Conservation (phyloP, 805 yeast genomes). For the Teunomyces pallodes region DNA sequence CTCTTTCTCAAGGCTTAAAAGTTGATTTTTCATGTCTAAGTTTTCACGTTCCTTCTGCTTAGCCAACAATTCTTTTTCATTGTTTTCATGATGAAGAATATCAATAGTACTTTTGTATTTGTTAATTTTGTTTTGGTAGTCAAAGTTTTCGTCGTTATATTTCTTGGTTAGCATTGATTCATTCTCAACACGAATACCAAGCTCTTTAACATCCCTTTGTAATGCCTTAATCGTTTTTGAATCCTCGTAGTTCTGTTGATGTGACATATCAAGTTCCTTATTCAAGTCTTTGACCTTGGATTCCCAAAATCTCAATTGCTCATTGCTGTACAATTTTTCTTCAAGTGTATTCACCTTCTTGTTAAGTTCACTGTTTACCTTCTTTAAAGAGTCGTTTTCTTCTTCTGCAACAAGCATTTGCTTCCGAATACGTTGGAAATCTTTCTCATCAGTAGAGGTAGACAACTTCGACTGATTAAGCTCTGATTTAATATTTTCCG, state of each 20-base stretch:
- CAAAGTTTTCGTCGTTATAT: conserved; percentile 59
- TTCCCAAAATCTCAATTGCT: conserved; percentile 62
- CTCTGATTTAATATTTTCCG: conserved; percentile 33
- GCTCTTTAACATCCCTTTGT: conserved; percentile 53
- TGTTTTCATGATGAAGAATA: conserved; percentile 36
- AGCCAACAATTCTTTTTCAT: conserved; percentile 43
- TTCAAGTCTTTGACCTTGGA: conserved; percentile 54
- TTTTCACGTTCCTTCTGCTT: conserved; percentile 56
- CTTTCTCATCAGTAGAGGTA: conserved; percentile 28
- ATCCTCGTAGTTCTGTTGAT: conserved; percentile 49
- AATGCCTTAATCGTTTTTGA: conserved; percentile 48
- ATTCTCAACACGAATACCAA: conserved; percentile 49
- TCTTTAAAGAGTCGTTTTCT: conserved; percentile 64
- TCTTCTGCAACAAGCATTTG: conserved; percentile 57
- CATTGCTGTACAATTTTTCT: conserved; percentile 45
- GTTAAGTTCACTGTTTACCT: conserved; percentile 50
- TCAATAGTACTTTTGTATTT: conserved; percentile 39
- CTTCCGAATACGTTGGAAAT: conserved; percentile 40
- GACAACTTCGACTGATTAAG: conserved; percentile 29
- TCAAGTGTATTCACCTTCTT: conserved; percentile 46
- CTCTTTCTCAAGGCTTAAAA: conserved; percentile 54
- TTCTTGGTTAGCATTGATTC: conserved; percentile 49
- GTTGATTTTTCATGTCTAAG: conserved; percentile 51
- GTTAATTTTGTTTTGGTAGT: conserved; percentile 50
- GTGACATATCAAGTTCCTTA: conserved; percentile 45